These are phyloP conservation scores for Pichia californica DNA, from an alignment of 805 yeast genomes.

Conservation along the genomic window DNA sequence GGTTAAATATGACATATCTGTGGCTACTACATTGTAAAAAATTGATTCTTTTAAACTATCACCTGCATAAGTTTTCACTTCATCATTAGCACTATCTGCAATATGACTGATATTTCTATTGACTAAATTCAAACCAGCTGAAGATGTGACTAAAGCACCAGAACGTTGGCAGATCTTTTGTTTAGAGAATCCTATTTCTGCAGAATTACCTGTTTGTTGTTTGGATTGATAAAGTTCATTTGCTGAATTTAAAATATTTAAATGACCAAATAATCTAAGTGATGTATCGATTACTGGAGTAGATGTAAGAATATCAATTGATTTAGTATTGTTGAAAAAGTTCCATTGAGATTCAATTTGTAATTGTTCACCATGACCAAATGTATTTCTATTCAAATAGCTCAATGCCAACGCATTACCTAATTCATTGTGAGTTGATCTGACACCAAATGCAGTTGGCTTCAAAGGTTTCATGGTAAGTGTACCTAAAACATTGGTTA, in stretches of 20 bases:
- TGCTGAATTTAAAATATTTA: constrained; percentile 44
- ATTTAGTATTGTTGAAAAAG: constrained; percentile 43
- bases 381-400: constrained; percentile 41
- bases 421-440: constrained; percentile 5
- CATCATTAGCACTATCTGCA: constrained; percentile 47
- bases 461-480: constrained; percentile 4
- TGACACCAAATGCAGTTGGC: not conserved
- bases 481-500: constrained; percentile 8
- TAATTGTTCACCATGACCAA: constrained; percentile 65
- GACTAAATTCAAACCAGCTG: constrained; percentile 52
- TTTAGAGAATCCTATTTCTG: constrained; percentile 43
- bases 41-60: constrained; percentile 54
- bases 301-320: constrained; percentile 40
- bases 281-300: constrained; percentile 41
- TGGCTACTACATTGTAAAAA: constrained; percentile 36
- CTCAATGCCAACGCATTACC: constrained; percentile 25
- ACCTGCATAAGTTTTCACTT: constrained; percentile 53
- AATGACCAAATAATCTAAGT: constrained; percentile 40
- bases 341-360: constrained; percentile 43
- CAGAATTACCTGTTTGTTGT: constrained; percentile 45
- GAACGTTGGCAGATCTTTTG: constrained; percentile 12
- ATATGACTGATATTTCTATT: constrained; percentile 50
- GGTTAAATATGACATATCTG: constrained; percentile 35
- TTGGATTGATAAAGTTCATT: constrained; percentile 46
- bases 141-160: constrained; percentile 16